These are phyloP conservation scores for Phanerodontia chrysosporium DNA, from an alignment of 768 basidiomycete genomes.

Conservation along the genomic window DNA sequence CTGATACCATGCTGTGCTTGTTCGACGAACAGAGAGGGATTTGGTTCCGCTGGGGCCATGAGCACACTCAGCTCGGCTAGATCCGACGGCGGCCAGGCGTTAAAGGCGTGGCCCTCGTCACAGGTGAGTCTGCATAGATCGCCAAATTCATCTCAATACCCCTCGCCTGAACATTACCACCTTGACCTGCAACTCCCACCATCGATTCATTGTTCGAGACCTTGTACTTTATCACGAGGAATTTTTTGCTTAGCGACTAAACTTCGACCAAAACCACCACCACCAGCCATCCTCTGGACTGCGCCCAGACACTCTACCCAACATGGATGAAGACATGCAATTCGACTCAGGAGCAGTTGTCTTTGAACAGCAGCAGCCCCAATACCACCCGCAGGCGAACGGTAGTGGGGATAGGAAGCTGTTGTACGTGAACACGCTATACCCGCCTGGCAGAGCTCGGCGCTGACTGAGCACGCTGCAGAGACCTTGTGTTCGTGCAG, in stretches of 20 bases:
- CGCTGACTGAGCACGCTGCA: constrained; percentile 25
- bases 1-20: constrained; percentile 7
- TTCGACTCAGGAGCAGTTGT: constrained; percentile 41
- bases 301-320: constrained; percentile 14
- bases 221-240: neutral
- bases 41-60: neutral
- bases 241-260: neutral
- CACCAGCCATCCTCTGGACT: neutral
- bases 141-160: constrained; percentile 18
- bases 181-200: constrained; percentile 8
- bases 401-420: constrained; percentile 57
- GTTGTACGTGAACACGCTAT: constrained; percentile 49
- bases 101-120: constrained; percentile 23
- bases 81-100: constrained; percentile 22
- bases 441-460: neutral
- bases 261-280: neutral
- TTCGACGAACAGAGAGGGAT: neutral
- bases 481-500: constrained; percentile 92
- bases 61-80: constrained; percentile 14
- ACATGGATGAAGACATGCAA: constrained; percentile 82
- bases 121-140: constrained; percentile 12
- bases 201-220: neutral
- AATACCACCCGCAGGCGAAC: constrained; percentile 19
- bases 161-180: neutral
- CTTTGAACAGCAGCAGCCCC: constrained; percentile 29